Percentiles rank a stretch among this genome's conserved stretches.
Conservation (phyloP, 176 grass and related monocot genomes). For the Triticum aestivum region IWGSC_CS_RefSeq_v2.1 NC_057807.1:414730220-414730719, state of each 20-base stretch:
- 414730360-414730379: not conserved
- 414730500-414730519: not conserved
- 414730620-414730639: not conserved
- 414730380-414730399: not conserved
- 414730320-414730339: not conserved
- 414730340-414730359: not conserved
- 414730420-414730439: not conserved
- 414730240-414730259: not conserved
- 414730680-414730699: not conserved
- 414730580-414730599: not conserved
- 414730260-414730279: not conserved
- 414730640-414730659: not conserved
- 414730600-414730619: not conserved
- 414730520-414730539: not conserved
- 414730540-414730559: not conserved
- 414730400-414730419: not conserved
- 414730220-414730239: not conserved
- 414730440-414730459: not conserved
- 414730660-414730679: not conserved
- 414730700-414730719: not conserved
- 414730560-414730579: not conserved
- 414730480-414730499: not conserved
- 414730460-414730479: not conserved
- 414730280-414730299: not conserved
- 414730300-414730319: not conserved